Evolutionary conservation across 306 rosid genomes (phyloP).

Genomic region (Cicer chorassanicum): DNA sequence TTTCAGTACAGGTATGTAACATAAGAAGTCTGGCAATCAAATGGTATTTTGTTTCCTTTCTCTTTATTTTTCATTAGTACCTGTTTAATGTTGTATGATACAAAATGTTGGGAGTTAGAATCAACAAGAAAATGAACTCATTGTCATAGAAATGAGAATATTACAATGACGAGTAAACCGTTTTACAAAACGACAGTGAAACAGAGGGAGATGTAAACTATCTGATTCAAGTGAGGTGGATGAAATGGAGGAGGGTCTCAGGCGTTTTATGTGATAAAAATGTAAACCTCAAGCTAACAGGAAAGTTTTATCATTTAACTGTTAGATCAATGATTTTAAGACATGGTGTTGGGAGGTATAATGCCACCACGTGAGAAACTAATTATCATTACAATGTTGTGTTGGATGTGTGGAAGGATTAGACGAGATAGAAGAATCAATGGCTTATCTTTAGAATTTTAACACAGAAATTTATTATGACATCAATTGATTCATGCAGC

Average conservation of each 20-base stretch:
- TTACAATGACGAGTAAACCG: neutral
- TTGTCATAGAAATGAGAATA: neutral
- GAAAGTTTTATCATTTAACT: neutral
- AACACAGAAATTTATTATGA: neutral
- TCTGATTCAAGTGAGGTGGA: neutral
- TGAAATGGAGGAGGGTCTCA: neutral
- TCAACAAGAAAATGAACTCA: neutral
- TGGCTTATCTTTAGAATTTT: neutral
- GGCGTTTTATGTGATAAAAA: neutral
- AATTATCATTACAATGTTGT: neutral
- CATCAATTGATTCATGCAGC: neutral
- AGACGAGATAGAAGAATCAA: neutral
- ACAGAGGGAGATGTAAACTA: neutral
- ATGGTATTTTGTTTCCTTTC: conserved; percentile 25
- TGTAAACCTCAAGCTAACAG: neutral
- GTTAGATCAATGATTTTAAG: neutral
- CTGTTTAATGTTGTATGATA: neutral
- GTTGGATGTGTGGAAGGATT: neutral
- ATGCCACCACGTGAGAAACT: neutral
- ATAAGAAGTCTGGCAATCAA: conserved; percentile 9
- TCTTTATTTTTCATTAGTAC: neutral
- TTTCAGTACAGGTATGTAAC: conserved; percentile 71
- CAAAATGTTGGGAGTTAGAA: neutral
- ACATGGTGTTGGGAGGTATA: neutral
- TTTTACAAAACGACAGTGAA: neutral